Evolutionary conservation across 768 basidiomycete genomes (phyloP), one percentile per base, ranked within the genome.

Genomic region (Kondoa malvinella): DNA sequence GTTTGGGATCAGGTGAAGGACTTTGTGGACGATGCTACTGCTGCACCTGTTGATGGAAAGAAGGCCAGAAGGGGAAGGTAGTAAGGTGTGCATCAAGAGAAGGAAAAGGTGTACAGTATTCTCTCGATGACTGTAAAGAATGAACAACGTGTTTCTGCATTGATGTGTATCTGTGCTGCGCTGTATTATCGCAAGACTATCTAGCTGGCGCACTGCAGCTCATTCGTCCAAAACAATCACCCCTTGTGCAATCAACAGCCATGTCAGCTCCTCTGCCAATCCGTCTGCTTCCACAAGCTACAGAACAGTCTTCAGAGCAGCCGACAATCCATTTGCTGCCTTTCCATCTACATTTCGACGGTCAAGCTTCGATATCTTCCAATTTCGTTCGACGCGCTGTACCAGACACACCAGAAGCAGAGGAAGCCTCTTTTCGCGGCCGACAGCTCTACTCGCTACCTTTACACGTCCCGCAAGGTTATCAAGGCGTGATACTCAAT

Each of bases 271-370:
- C 8, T 8, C 40, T 50, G 8, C 21, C 40, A 50, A 21, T 50
- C 21, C 40, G 40, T 50, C 40, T 50, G 40, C 27, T 60, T 32
- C 61, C 33, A 16, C 61, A n/a, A n/a, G n/a, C 61, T 31, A 16
- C 61, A 3, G 32, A 63, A 30, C 8, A 25, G 15, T 27, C 16
- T 16, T 33, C 14, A 29, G 30, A 30, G 3, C n/a, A 3, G 12
- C 27, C 27, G 32, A n/a, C 27, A 14, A 33, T 63, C 27, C 61
- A 63, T n/a, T 34, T 63, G 29, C 21, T 63, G 61, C 61, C 61
- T 29, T 63, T 30, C 32, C 61, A 63, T 33, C 27, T 63, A 4
- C 15, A 27, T 8, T 32, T 31, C 29, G 30, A 32, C 32, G 61
- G 61, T 32, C 61, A 16, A 33, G 61, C 61, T 16, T 3, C 15